A percentile compares a stretch with the other conserved stretches of the same genome.
These are phyloP conservation scores for Herpetomonas samuelpessoai DNA, from an alignment of 208 protist genomes.

Conservation along the genomic window DNA sequence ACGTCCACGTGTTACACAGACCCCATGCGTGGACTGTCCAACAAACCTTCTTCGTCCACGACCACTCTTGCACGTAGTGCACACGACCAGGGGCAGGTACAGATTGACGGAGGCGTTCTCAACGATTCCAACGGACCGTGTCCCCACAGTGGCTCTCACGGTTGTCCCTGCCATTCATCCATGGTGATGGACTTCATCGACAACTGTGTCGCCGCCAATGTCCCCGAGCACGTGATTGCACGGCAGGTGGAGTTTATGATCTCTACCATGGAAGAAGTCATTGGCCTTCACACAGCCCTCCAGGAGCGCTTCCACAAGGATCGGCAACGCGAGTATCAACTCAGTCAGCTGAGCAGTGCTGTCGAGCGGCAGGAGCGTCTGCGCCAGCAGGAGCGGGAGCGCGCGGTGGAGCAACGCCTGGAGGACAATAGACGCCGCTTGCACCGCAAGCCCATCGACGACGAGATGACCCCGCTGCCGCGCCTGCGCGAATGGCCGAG, in stretches of 20 bases:
- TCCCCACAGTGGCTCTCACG: neutral
- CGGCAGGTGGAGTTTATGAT: conserved; percentile 78
- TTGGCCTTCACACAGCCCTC: conserved; percentile 53
- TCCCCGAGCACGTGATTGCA: conserved; percentile 70
- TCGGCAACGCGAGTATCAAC: conserved; percentile 52
- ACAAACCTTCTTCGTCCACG: too few relatives aligned
- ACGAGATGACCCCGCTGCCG: conserved; percentile 1
- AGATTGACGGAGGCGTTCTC: neutral
- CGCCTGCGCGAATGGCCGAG: neutral
- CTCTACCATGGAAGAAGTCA: conserved; percentile 63
- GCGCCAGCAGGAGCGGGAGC: conserved; percentile 8
- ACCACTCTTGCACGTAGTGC: too few relatives aligned
- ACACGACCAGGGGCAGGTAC: neutral
- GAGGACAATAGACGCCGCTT: neutral
- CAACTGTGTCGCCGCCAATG: conserved; percentile 38
- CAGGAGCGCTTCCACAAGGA: conserved; percentile 54
- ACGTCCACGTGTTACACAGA: too few relatives aligned
- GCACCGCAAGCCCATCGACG: neutral
- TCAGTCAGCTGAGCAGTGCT: conserved; percentile 46
- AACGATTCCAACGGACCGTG: neutral
- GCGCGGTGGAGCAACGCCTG: neutral
- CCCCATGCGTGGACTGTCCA: too few relatives aligned
- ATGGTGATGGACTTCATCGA: conserved; percentile 77
- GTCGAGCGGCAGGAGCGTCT: conserved; percentile 50
- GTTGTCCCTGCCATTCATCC: conserved; percentile 16